These are phyloP conservation scores for Sporothrix globosa DNA, from an alignment of 2,329 filamentous ascomycete species.

Conservation along the genomic window DNA sequence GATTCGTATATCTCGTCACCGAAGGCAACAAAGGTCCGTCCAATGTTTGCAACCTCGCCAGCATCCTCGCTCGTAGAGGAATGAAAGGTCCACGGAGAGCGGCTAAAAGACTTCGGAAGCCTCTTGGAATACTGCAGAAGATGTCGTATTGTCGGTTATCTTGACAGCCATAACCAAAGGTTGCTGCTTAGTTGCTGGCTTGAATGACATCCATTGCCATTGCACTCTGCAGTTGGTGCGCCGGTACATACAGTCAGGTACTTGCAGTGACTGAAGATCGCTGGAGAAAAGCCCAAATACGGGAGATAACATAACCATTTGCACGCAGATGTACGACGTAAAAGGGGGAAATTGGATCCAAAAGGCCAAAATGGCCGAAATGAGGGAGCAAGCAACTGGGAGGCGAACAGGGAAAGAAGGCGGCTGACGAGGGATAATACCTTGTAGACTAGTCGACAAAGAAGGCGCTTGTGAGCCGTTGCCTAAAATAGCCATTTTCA, in stretches of 20 bases:
- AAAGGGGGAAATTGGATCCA: neutral
- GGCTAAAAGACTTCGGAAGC: neutral
- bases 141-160: neutral
- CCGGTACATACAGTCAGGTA: neutral
- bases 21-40: neutral
- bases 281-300: neutral
- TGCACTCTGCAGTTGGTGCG: neutral
- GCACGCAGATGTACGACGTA: neutral
- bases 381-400: too few relatives aligned
- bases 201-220: neutral
- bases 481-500: conserved; percentile 23
- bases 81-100: neutral
- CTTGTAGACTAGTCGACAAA: neutral
- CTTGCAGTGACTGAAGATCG: neutral
- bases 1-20: neutral
- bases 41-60: neutral
- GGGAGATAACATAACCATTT: neutral
- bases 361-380: neutral
- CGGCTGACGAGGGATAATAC: neutral
- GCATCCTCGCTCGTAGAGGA: neutral
- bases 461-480: conserved; percentile 9
- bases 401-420: neutral
- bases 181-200: neutral
- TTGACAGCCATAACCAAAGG: neutral
- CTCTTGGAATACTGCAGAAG: neutral